Evolutionary conservation across 805 yeast species (phyloP), one percentile per base, ranked within the genome.

Genomic region (Candida nitratophila): DNA sequence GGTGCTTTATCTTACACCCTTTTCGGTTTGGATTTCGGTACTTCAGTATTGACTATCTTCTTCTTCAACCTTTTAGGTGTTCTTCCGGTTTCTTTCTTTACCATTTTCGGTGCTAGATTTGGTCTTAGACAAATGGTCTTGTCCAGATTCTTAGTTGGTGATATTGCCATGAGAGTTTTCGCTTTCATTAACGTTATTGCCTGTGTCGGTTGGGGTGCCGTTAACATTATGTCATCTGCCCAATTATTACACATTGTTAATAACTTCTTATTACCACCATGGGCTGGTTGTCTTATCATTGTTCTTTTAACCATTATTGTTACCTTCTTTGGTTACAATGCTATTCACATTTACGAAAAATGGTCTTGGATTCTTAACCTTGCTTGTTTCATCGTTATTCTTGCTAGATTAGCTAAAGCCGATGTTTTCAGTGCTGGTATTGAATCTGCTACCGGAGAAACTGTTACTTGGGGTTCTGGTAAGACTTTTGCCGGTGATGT

Each of bases 141-240:
- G 45, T 79, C 95, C 11, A 76, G 91, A 53, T 89, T 72, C 64
- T 73, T 88, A 54, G 73, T 81, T 49, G 97, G 97, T 50, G 79
- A 83, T 64, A 60, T 69, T 29, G 82, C 84, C 39, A 81, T 85
- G 66, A 77, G 95, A 61, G 72, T 88, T 45, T 83, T 87, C 57
- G 82, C 95, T 10, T 63, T 83, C 39, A 71, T 90, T 60, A 88
- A 89, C 60, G 76, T 81, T 56, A 64, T 90, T 49, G 90, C 96
- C 24, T 86, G 96, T 75, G 78, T 89, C 44, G 96, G 97, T 55
- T 90, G 97, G 97, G 86, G 93, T 65, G 87, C 96, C 10, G 91
- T 88, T 40, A 90, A 90, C 66, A 86, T 86, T 49, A 85, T 89
- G 77, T 84, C 89, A 27, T 80, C 93, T 31, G 96, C 96, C 21